Percentiles rank a stretch among this genome's conserved stretches.
Conservation (phyloP, 2,329 filamentous ascomycete species). For the Aspergillus sojae region DNA sequence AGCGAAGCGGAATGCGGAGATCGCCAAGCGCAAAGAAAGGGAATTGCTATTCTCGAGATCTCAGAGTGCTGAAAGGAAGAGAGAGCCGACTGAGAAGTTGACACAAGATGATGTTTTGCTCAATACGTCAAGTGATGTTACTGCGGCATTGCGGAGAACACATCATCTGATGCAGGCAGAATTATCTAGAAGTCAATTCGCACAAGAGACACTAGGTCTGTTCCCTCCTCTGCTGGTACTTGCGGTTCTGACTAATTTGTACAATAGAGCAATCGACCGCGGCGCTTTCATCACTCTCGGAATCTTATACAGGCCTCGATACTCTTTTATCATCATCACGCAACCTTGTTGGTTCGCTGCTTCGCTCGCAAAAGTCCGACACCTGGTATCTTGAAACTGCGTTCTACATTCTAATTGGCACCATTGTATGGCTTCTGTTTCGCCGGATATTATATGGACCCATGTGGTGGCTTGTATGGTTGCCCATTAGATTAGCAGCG, state of each 20-base stretch:
- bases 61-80: constrained; percentile 31
- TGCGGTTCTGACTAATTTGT: constrained; percentile 9
- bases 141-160: constrained; percentile 77
- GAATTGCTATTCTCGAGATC: constrained; percentile 69
- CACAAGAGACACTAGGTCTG: constrained; percentile 74
- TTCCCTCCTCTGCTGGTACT: constrained; percentile 6
- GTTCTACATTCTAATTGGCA: constrained; percentile 77
- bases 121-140: constrained; percentile 80
- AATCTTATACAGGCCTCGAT: constrained; percentile 80
- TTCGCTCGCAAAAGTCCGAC: constrained; percentile 90
- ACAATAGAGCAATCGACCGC: constrained; percentile 70
- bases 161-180: constrained; percentile 85
- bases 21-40: constrained; percentile 74
- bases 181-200: constrained; percentile 83
- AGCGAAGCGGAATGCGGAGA: constrained; percentile 73
- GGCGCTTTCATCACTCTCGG: constrained; percentile 76
- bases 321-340: constrained; percentile 73
- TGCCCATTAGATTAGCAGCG: constrained; percentile 72
- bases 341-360: constrained; percentile 74
- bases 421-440: constrained; percentile 83
- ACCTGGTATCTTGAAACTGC: constrained; percentile 96
- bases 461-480: constrained; percentile 83
- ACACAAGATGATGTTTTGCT: constrained; percentile 73
- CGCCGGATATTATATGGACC: constrained; percentile 85
- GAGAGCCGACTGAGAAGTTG: constrained; percentile 50